A percentile compares a stretch with the other conserved stretches of the same genome.
Evolutionary conservation across 305 asterid species (phyloP).

Genomic region (Fraxinus latifolia): DNA sequence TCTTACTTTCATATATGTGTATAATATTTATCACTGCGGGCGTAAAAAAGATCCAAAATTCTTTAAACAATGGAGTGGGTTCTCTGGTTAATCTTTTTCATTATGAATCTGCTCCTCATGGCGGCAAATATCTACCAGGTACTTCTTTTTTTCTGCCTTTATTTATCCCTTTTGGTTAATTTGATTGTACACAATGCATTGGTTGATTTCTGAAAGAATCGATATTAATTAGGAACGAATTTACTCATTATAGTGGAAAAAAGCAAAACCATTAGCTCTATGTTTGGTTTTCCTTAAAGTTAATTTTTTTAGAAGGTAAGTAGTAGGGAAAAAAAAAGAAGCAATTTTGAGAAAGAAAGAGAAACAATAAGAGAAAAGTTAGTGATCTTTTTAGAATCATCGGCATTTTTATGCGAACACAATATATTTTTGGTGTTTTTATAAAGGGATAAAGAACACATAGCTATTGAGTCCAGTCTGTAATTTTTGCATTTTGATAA

Average conservation of each 20-base stretch:
- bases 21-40: not conserved
- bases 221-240: not conserved
- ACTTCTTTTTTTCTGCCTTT: not conserved
- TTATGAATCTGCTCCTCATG: conserved; percentile 42
- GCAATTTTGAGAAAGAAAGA: not conserved
- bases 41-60: not conserved
- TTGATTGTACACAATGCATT: not conserved
- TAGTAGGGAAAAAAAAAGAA: not conserved
- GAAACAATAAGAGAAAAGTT: not conserved
- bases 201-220: not conserved
- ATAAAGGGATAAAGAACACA: not conserved
- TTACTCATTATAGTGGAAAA: not conserved
- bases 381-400: not conserved
- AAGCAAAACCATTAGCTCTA: not conserved
- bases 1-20: not conserved
- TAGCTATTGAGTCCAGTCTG: not conserved
- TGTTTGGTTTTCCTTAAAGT: not conserved
- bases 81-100: conserved; percentile 53
- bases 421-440: not conserved
- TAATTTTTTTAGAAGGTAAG: not conserved
- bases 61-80: conserved; percentile 49
- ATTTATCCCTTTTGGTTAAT: conserved; percentile 1
- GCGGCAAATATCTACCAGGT: conserved; percentile 64
- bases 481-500: not conserved
- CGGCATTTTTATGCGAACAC: not conserved